A percentile compares a stretch with the other conserved stretches of the same genome.
Evolutionary conservation across 176 grass and related monocot species (phyloP).

Genomic region (Phyllostachys edulis): DNA sequence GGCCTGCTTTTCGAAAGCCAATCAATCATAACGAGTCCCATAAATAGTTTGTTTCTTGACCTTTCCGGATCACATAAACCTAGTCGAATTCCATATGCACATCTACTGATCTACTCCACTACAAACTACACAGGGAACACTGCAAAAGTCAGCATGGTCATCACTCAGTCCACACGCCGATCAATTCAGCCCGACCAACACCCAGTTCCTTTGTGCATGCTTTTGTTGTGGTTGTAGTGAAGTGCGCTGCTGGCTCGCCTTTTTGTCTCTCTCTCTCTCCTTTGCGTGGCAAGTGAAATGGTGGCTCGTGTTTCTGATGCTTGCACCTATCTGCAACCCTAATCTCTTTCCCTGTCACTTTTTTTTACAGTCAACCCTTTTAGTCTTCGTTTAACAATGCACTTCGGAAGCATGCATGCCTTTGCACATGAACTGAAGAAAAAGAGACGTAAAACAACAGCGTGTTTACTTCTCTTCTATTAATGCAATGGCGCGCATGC

Average conservation of each 20-base stretch:
- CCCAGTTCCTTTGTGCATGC: background rate
- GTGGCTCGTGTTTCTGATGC: background rate
- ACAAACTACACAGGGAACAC: background rate
- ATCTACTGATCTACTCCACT: background rate
- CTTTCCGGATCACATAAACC: background rate
- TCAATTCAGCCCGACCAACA: conserved; percentile 16
- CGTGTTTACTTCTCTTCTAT: too few species aligned
- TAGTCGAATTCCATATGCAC: background rate
- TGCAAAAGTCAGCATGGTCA: background rate
- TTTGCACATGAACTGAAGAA: background rate
- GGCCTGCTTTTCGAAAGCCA: background rate
- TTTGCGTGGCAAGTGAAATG: background rate
- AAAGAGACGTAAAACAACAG: background rate
- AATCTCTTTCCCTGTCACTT: background rate
- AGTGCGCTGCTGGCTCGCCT: background rate
- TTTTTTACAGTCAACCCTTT: background rate
- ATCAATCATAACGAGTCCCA: background rate
- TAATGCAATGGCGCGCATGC: too few species aligned
- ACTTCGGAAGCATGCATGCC: background rate
- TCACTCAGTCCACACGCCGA: background rate
- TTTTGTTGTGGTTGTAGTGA: background rate
- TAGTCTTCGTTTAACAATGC: background rate
- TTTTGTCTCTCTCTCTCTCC: background rate
- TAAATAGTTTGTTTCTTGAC: background rate
- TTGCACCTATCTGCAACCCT: background rate